Percentiles rank a stretch among this genome's conserved stretches.
Conservation (phyloP, 2,329 filamentous ascomycete genomes). For the Penicillium italicum region DNA sequence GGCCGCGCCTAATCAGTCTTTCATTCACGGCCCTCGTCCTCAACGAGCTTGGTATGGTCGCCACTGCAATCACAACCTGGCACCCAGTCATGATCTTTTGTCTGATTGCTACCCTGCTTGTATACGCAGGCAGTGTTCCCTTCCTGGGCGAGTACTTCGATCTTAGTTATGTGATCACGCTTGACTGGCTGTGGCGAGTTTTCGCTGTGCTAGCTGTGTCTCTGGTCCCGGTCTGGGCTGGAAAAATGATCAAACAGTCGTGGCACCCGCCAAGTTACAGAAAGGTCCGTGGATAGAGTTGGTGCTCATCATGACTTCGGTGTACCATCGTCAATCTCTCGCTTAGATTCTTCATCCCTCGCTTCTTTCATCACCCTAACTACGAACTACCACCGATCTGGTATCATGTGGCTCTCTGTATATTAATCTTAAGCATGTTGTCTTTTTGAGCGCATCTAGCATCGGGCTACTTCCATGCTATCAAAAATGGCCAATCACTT, state of each 20-base stretch:
- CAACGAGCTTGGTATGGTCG: slow-evolving; percentile 96
- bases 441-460: background rate
- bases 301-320: background rate
- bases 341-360: background rate
- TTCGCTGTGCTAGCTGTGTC: slow-evolving; percentile 74
- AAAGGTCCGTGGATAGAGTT: slow-evolving; percentile 64
- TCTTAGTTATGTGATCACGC: slow-evolving; percentile 69
- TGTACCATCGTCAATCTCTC: slow-evolving; percentile 4
- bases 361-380: background rate
- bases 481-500: background rate
- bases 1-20: slow-evolving; percentile 75
- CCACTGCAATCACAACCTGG: slow-evolving; percentile 95
- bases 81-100: slow-evolving; percentile 85
- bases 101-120: slow-evolving; percentile 73
- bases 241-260: slow-evolving; percentile 76
- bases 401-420: background rate
- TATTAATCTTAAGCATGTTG: background rate
- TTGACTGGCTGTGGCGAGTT: slow-evolving; percentile 86
- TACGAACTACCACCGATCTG: background rate
- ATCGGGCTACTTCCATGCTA: background rate
- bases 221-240: slow-evolving; percentile 80
- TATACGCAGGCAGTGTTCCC: slow-evolving; percentile 80
- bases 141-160: slow-evolving; percentile 91
- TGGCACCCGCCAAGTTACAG: slow-evolving; percentile 91
- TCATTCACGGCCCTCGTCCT: slow-evolving; percentile 88